Conservation (phyloP, 2,329 filamentous ascomycete species). For the Sclerotinia subarctica region DNA sequence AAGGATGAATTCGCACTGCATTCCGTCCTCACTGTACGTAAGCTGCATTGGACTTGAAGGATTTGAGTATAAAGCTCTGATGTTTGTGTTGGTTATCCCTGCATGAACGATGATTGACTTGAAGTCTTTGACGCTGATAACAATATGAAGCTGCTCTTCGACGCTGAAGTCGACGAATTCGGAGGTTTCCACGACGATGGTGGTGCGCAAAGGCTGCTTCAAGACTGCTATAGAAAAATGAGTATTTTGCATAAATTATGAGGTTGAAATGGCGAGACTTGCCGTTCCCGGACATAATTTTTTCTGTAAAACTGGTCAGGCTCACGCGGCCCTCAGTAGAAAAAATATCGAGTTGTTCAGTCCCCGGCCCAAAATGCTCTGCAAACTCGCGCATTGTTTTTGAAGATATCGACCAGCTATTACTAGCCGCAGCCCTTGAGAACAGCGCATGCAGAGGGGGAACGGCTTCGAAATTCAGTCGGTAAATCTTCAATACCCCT, state of each 20-base stretch:
- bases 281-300: conserved; percentile 67
- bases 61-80: conserved; percentile 67
- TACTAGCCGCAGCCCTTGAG: conserved; percentile 60
- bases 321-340: conserved; percentile 66
- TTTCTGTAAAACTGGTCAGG: conserved; percentile 80
- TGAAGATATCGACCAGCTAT: conserved; percentile 71
- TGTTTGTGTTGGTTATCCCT: conserved; percentile 61
- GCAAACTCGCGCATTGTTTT: conserved; percentile 70
- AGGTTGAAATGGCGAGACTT: conserved; percentile 22
- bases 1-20: conserved; percentile 73
- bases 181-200: conserved; percentile 70
- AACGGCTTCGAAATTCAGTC: conserved; percentile 69
- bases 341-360: conserved; percentile 77
- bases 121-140: conserved; percentile 81
- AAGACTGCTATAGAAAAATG: conserved; percentile 57
- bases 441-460: conserved; percentile 77
- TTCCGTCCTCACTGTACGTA: conserved; percentile 64
- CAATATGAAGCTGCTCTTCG: conserved; percentile 72
- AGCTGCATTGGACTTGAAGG: conserved; percentile 71
- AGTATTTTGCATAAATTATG: conserved; percentile 23
- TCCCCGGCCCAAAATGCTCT: conserved; percentile 77
- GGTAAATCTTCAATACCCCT: conserved; percentile 75
- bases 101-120: conserved; percentile 75
- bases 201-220: conserved; percentile 77
- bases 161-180: conserved; percentile 75